Evolutionary conservation across 805 yeast genomes (phyloP), one percentile per base, ranked within the genome.

Genomic region (Spathaspora boniae): DNA sequence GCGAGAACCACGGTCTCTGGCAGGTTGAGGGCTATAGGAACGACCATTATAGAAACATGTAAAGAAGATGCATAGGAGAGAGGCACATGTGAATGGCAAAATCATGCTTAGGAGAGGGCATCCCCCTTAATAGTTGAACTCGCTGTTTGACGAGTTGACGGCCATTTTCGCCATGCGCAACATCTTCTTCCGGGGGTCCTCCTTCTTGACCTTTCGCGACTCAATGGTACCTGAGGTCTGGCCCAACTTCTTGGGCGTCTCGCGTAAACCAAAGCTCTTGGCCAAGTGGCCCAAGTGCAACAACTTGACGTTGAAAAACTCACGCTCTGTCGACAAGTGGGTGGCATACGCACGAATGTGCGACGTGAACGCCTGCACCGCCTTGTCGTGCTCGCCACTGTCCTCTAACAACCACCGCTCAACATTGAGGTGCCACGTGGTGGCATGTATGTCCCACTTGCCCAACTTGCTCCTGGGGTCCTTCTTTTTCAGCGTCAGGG

Each of bases 261-360:
- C 98, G 60, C 99, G 78, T 35, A 93, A 67, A 2, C 91, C 99
- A 59, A 94, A 94, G 44, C 93, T 75, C 57, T 93, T 93, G 15
- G 98, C 97, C 50, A 94, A 66, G 66, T 93, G 99, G 19, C 99
- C 99, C 46, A 94, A 66, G 70, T 93, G 99, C 40, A 94, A 65
- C 22, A 72, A 61, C 48, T 84, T 84, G 21, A 93, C 81, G 53
- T 86, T 88, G 69, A 93, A 93, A 44, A 73, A 78, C 32, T 71
- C 75, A 53, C 89, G 76, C 58, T 93, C 98, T 2, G 78, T 50
- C 0, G 89, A 68, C 38, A 88, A 74, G 65, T 93, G 99, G 0
- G 99, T 93, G 5, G 99, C 86, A 55, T 93, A 93, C 0, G 98
- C 98, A 51, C 98, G 76, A 27, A 93, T 70, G 55, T 91, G 98